These are phyloP conservation scores for Capsella bursapastoris DNA, from an alignment of 345 rosid genomes.

Conservation along the genomic window DNA sequence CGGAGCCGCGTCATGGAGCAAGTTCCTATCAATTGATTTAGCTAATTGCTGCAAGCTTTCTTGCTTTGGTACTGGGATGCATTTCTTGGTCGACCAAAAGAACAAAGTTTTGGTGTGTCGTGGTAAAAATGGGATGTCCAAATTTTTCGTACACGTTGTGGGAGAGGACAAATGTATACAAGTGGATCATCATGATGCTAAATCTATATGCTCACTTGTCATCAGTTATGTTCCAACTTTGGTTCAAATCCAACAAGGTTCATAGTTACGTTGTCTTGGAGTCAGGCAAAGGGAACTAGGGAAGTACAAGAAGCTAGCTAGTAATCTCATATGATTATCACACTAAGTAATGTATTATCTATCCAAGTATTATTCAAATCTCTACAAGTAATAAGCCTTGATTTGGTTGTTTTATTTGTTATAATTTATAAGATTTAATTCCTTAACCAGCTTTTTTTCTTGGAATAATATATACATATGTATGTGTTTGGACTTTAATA, in stretches of 20 bases:
- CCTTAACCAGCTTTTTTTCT: too few relatives aligned
- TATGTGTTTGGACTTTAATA: conserved; percentile 9
- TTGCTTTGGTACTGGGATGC: not conserved
- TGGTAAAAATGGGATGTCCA: not conserved
- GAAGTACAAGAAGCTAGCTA: not conserved
- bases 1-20: not conserved
- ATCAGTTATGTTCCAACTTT: conserved; percentile 16
- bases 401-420: too few relatives aligned
- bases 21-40: not conserved
- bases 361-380: too few relatives aligned
- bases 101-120: not conserved
- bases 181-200: not conserved
- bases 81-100: not conserved
- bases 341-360: too few relatives aligned
- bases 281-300: not conserved
- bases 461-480: not conserved
- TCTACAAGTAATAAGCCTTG: too few relatives aligned
- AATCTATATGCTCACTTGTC: not conserved
- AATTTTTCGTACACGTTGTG: not conserved
- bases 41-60: not conserved
- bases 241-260: conserved; percentile 7
- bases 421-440: too few relatives aligned
- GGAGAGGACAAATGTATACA: conserved; percentile 2
- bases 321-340: too few relatives aligned
- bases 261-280: not conserved